phyloP scores from a whole-genome alignment of 1,284 basidiomycete genomes.

The Malassezia dermatis region DNA sequence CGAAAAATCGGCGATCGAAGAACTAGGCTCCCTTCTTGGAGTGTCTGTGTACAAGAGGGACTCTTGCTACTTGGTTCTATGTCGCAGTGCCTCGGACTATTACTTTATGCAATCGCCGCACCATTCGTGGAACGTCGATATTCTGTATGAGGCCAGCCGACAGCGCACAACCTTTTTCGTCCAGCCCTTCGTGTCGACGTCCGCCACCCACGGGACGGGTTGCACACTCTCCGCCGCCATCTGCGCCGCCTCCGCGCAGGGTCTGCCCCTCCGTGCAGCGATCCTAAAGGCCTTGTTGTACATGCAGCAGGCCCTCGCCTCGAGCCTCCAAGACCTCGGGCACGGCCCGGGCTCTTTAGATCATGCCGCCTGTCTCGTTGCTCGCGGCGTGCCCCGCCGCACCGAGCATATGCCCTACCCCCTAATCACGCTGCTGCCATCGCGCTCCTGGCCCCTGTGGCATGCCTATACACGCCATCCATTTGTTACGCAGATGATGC shows the following conservation, averaged over 20 bases:
- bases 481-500: constrained; percentile 65
- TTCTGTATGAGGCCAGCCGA: constrained; percentile 52
- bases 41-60: constrained; percentile 1
- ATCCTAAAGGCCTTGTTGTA: constrained; percentile 59
- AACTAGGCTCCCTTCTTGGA: background rate
- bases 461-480: constrained; percentile 56
- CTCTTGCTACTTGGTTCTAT: background rate
- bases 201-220: constrained; percentile 71
- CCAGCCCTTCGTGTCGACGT: constrained; percentile 23
- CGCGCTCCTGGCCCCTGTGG: constrained; percentile 39
- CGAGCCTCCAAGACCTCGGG: constrained; percentile 60
- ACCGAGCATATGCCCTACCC: background rate
- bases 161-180: constrained; percentile 24
- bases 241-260: constrained; percentile 59
- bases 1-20: background rate
- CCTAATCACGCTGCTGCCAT: constrained; percentile 11
- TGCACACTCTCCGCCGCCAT: constrained; percentile 81
- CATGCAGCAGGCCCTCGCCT: constrained; percentile 66
- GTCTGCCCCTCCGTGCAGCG: constrained; percentile 57
- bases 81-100: constrained; percentile 3
- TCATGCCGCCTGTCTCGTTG: constrained; percentile 62
- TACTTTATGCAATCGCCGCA: constrained; percentile 53
- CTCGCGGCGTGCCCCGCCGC: constrained; percentile 33
- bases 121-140: constrained; percentile 52
- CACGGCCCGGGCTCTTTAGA: constrained; percentile 75